Percentiles rank a stretch among this genome's conserved stretches.
These are phyloP conservation scores for Lichtheimia ornata DNA, from an alignment of 371 early-diverging fungal species.

Conservation along the genomic window DNA sequence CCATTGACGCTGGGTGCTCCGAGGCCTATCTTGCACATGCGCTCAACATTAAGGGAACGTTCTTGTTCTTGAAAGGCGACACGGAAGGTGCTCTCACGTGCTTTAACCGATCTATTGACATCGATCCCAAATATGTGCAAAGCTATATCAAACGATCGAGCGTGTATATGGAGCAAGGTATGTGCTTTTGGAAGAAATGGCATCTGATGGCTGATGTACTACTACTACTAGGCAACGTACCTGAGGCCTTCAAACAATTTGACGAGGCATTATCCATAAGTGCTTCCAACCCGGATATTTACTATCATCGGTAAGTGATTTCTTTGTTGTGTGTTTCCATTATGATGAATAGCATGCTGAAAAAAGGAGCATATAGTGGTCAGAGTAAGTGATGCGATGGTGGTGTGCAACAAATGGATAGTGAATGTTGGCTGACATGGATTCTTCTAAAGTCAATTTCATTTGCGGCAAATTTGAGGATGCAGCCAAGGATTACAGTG, in stretches of 20 bases:
- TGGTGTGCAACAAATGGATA: not conserved
- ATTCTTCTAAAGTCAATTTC: conserved; percentile 53
- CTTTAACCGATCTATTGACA: conserved; percentile 79
- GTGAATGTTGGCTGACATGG: too few species aligned
- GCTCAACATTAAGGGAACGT: conserved; percentile 86
- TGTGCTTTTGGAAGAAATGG: not conserved
- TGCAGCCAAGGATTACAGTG: conserved; percentile 85
- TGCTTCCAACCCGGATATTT: conserved; percentile 74
- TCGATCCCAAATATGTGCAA: conserved; percentile 79
- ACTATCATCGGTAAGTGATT: conserved; percentile 57
- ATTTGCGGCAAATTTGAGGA: conserved; percentile 76
- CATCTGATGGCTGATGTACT: not conserved
- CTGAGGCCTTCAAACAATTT: conserved; percentile 67
- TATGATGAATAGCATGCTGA: not conserved
- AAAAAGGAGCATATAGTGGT: conserved; percentile 22
- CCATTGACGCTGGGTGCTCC: conserved; percentile 61
- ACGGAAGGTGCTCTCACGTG: conserved; percentile 73
- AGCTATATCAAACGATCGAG: conserved; percentile 88
- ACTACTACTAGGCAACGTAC: conserved; percentile 51
- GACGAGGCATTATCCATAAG: conserved; percentile 68
- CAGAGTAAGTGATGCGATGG: conserved; percentile 25
- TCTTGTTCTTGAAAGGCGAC: conserved; percentile 85
- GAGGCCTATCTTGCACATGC: conserved; percentile 61
- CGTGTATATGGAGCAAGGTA: conserved; percentile 83
- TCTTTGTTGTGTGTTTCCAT: not conserved